Evolutionary conservation across 164 flowering plant genomes (phyloP), one percentile per base, ranked within the genome.

Genomic region (Santalum album): DNA sequence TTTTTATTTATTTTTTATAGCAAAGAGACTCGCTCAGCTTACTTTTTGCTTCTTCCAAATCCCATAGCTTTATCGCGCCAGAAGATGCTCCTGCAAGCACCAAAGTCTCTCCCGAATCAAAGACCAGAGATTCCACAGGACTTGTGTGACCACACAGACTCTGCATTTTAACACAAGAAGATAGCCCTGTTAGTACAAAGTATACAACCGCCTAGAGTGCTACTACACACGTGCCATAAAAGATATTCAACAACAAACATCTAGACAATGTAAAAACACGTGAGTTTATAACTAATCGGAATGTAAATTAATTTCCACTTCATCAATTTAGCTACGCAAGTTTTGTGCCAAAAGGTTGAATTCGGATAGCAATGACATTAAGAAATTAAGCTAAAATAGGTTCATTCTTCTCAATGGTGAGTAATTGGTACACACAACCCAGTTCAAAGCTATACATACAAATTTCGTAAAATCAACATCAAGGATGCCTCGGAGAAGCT

Each of bases 31-130:
- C n/a, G n/a, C n/a, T n/a, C n/a, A 15, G 16, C 96, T 71, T 66
- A 88, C 96, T 70, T 69, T 88, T 88, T 65, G 84, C 72, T 69
- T 82, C 89, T 79, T 88, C 96, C 57, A 88, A 60, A 69, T 88
- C 90, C 96, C 96, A 88, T 45, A 85, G 72, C 74, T 88, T 88
- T 52, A 84, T 70, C 23, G 73, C 75, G 53, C 96, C 96, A 40
- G 77, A 36, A 49, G 89, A 82, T 70, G 94, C 81, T 63, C 96
- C 96, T 60, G 78, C 86, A 63, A 76, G 71, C 57, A 86, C 91
- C 65, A 81, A 75, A 60, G 74, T 83, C 72, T 88, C 96, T 18
- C 74, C 66, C 12, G 91, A 67, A 66, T 88, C 86, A 80, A 88
- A 88, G 54, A 80, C 71, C 53, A 83, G 66, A 53, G 86, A 78